Evolutionary conservation across 352 stramenopile species (phyloP), one percentile per base, ranked within the genome.

Genomic region (Pythium dissimile): DNA sequence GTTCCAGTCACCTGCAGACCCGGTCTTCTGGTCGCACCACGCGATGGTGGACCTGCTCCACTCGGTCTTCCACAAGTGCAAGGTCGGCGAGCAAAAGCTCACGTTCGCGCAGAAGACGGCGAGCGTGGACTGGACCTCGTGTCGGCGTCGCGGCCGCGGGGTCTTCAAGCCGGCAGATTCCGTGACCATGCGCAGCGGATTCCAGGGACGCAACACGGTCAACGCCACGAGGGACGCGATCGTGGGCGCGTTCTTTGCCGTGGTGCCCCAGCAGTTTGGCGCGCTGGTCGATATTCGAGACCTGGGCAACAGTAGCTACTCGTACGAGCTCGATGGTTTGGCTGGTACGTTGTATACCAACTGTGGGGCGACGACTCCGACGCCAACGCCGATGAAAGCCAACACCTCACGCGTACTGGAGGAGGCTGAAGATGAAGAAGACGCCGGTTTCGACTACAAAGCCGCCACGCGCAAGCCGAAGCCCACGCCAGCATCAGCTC

Each of bases 1-100:
- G 28, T 75, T 86, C 41, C 61, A 67, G 13, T 73, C 76, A 38
- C 71, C 79, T 0, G 38, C 70, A 0, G 80, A 88, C 15, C 76
- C 76, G 3, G 50, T 89, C 21, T 91, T 91, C 58, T 91, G 67
- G 67, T 88, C 78, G 5, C 74, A 86, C 48, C 80, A 91, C 64
- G 46, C 76, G 0, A 84, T 80, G 64, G 59, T 90, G 16, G 77
- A 90, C 62, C 53, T 72, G 8, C 64, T 90, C 16, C 77, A 86
- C 52, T 72, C 66, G 15, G 74, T 88, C 24, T 88, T 83, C 56
- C 71, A 86, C 76, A 77, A 88, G 48, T 90, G 80, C 54, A 67
- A 67, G 5, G 76, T 84, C 1, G 74, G 76, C 8, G 65, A 62
- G 7, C 50, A 59, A 12, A 62, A 62, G 3, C 30, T 87, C 11